Percentiles rank a stretch among this genome's conserved stretches.
phyloP scores from a whole-genome alignment of 2,329 filamentous ascomycete species.

The Fusarium keratoplasticum region DNA sequence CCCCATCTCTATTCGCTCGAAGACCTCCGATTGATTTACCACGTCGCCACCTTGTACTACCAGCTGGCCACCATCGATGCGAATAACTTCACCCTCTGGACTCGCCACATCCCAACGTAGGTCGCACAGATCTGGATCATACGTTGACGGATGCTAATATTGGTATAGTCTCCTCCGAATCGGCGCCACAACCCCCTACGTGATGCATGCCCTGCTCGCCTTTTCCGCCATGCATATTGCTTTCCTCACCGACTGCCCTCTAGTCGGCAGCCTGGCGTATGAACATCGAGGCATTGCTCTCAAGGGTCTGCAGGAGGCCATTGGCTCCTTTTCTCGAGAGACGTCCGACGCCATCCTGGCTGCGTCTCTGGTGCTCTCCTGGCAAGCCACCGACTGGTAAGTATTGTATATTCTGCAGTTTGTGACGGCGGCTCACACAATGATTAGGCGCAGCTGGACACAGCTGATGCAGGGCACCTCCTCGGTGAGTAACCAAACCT shows the following conservation, averaged over 20 bases:
- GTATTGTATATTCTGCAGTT: constrained; percentile 43
- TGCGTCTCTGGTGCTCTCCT: constrained; percentile 90
- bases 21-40: constrained; percentile 89
- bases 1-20: constrained; percentile 79
- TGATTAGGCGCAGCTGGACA: constrained; percentile 86
- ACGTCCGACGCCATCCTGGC: constrained; percentile 94
- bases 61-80: constrained; percentile 82
- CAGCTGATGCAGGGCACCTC: constrained; percentile 92
- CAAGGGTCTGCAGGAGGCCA: constrained; percentile 88
- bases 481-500: constrained; percentile 69
- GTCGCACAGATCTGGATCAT: constrained; percentile 49
- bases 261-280: constrained; percentile 89
- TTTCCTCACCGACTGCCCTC: constrained; percentile 85
- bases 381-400: constrained; percentile 97
- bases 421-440: constrained; percentile 39
- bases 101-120: constrained; percentile 90
- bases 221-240: constrained; percentile 96
- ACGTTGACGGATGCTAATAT: constrained; percentile 24
- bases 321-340: constrained; percentile 83
- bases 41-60: constrained; percentile 86
- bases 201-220: constrained; percentile 92
- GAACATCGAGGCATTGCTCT: constrained; percentile 89
- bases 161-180: constrained; percentile 70
- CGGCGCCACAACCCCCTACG: constrained; percentile 83
- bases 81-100: constrained; percentile 91